Evolutionary conservation across 2,329 filamentous ascomycete genomes (phyloP), one percentile per base, ranked within the genome.

Genomic region (Aphanoascus verrucosus): DNA sequence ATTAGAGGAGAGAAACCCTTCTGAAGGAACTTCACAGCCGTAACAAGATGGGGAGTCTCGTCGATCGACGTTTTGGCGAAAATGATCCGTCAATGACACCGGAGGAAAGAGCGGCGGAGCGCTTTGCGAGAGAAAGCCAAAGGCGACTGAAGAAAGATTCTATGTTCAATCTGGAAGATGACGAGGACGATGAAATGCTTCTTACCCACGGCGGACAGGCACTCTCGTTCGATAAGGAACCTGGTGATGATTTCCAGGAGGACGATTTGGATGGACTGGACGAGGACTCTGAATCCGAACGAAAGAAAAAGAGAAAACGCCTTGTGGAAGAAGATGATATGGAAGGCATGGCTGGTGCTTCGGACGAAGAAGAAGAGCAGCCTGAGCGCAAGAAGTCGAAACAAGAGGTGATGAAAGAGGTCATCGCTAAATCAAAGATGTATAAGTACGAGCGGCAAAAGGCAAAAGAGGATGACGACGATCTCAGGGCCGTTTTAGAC

Each of bases 391-490:
- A 95, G 69, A 98, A 96, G 74, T 84, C 84, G 2, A 97, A 96
- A 72, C 86, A 93, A 52, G 93, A 98, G 69, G 87, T 98, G 48
- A 96, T 97, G 88, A 86, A 95, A 64, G 94, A 98, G 69, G 79
- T 98, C 57, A 96, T 98, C 60, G 88, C 90, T 56, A 98, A 98
- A 71, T 97, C 91, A 0, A 98, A 98, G 67, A 77, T 87, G 57
- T 80, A 96, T 77, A 97, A 95, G 71, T 90, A 91, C 65, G 90
- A 97, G 71, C 83, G 93, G 40, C 93, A 98, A 69, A 84, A 88
- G 56, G 82, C 82, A 28, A 96, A 95, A 65, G 93, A 97, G 57
- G 88, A 93, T 48, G 93, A 98, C 61, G 88, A 94, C 49, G 91
- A 95, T 59, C 69, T 96, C 52, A 80, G 89, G 55, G 83, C 84